These are phyloP conservation scores for Chaetomiaceae sp. DNA, from an alignment of 2,329 filamentous ascomycete species.

Conservation along the genomic window DNA sequence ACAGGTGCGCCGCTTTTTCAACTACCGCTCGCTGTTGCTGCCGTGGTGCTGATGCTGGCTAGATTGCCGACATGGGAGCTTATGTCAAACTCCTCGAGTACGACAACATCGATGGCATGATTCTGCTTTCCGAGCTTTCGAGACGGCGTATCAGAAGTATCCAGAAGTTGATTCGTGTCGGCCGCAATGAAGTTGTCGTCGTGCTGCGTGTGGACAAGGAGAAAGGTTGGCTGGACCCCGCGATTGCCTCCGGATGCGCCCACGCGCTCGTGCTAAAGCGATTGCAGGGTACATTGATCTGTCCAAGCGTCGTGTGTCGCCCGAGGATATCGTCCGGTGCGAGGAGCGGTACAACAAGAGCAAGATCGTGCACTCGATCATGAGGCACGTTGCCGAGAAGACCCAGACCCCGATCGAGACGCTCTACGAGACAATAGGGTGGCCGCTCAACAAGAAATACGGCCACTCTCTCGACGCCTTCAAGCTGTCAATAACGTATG, in stretches of 20 bases:
- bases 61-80: constrained; percentile 99
- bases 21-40: neutral
- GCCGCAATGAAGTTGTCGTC: constrained; percentile 96
- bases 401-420: constrained; percentile 89
- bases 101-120: constrained; percentile 99
- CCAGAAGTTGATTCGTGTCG: constrained; percentile 97
- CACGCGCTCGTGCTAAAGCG: constrained; percentile 20
- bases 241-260: neutral
- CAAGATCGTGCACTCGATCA: constrained; percentile 98
- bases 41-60: constrained; percentile 12
- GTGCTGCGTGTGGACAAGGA: constrained; percentile 99
- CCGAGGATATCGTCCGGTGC: constrained; percentile 96
- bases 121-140: constrained; percentile 93
- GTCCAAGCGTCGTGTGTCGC: constrained; percentile 94
- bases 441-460: constrained; percentile 97
- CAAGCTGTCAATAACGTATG: constrained; percentile 94
- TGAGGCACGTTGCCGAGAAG: constrained; percentile 98
- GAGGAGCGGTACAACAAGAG: constrained; percentile 99
- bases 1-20: constrained; percentile 56
- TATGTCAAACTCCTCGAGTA: constrained; percentile 99
- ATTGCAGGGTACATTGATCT: constrained; percentile 87
- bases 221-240: constrained; percentile 58
- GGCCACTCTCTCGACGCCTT: constrained; percentile 96
- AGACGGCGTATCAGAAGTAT: constrained; percentile 97
- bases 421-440: constrained; percentile 89